Evolutionary conservation across 1,284 basidiomycete species (phyloP).

Genomic region (Boletus putidus): DNA sequence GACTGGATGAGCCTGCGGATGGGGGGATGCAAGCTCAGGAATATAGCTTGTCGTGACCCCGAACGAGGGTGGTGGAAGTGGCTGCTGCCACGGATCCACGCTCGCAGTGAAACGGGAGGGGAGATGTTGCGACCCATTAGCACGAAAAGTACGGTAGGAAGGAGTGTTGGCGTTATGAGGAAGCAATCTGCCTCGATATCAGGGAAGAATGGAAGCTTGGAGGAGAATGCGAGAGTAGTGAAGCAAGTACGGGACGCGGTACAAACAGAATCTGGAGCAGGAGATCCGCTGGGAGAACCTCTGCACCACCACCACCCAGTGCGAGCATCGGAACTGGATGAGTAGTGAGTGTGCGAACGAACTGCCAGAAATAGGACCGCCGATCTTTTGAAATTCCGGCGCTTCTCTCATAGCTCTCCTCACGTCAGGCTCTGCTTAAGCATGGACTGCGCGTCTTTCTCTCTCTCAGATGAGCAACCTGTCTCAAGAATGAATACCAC

Average conservation of each 20-base stretch:
- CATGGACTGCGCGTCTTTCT: too few species aligned
- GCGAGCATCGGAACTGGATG: too few species aligned
- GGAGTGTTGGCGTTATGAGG: neutral
- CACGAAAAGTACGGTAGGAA: neutral
- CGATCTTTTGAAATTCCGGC: too few species aligned
- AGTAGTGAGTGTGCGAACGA: too few species aligned
- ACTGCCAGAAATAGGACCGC: too few species aligned
- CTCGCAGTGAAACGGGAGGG: neutral
- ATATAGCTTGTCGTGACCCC: neutral
- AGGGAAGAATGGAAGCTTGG: constrained; percentile 30
- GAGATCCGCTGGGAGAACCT: constrained; percentile 44
- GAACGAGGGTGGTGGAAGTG: constrained; percentile 5
- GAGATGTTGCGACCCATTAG: neutral
- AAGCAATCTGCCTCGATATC: constrained; percentile 18
- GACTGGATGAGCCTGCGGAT: constrained; percentile 1
- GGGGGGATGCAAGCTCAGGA: neutral
- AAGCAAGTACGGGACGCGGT: constrained; percentile 26
- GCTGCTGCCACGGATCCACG: constrained; percentile 9
- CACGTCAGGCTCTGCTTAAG: too few species aligned
- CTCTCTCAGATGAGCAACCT: too few species aligned
- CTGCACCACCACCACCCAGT: constrained; percentile 70
- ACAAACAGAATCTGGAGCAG: constrained; percentile 38
- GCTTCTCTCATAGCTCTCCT: too few species aligned
- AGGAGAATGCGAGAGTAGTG: constrained; percentile 13
- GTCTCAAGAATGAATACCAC: too few species aligned